A percentile compares a stretch with the other conserved stretches of the same genome.
These are phyloP conservation scores for Puya raimondii DNA, from an alignment of 176 grass and related monocot genomes.

Conservation along the genomic window DNA sequence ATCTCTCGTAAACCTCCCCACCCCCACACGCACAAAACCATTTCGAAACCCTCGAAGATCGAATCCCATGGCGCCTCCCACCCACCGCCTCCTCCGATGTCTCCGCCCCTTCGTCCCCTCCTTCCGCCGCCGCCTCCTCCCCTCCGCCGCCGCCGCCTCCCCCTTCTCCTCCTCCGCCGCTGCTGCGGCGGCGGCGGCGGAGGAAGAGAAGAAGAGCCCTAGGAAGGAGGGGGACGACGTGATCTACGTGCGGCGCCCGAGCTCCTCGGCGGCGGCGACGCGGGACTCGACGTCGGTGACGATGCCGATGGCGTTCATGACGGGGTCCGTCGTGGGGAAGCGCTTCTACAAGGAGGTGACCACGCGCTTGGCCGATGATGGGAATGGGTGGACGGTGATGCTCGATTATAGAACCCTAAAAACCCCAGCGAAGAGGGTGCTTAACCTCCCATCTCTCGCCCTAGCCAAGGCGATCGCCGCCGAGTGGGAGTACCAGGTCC, in stretches of 20 bases:
- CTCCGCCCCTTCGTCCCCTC: slow-evolving; percentile 8
- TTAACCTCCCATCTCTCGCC: slow-evolving; percentile 61
- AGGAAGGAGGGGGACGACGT: slow-evolving; percentile 13
- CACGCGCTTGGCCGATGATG: slow-evolving; percentile 67
- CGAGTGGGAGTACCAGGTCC: slow-evolving; percentile 98
- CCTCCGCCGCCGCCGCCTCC: slow-evolving; percentile 31
- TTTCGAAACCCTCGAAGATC: too few relatives aligned
- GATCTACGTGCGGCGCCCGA: slow-evolving; percentile 54
- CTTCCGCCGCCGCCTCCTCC: slow-evolving; percentile 16
- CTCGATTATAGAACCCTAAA: slow-evolving; percentile 98
- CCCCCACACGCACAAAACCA: too few relatives aligned
- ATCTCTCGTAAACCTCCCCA: too few relatives aligned
- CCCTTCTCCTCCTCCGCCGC: neutral
- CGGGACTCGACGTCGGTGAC: slow-evolving; percentile 79
- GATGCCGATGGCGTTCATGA: slow-evolving; percentile 94
- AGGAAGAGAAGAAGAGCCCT: neutral
- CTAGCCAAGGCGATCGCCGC: slow-evolving; percentile 77
- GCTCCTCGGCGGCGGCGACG: slow-evolving; percentile 18
- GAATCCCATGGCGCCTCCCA: slow-evolving; percentile 39
- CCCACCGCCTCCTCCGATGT: slow-evolving; percentile 33
- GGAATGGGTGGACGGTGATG: slow-evolving; percentile 98
- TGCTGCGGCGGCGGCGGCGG: neutral
- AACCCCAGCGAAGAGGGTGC: slow-evolving; percentile 59
- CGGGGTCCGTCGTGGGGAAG: slow-evolving; percentile 88
- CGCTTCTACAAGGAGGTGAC: slow-evolving; percentile 81